phyloP scores from a whole-genome alignment of 805 yeast genomes.

The Monosporozyma unispora region DNA sequence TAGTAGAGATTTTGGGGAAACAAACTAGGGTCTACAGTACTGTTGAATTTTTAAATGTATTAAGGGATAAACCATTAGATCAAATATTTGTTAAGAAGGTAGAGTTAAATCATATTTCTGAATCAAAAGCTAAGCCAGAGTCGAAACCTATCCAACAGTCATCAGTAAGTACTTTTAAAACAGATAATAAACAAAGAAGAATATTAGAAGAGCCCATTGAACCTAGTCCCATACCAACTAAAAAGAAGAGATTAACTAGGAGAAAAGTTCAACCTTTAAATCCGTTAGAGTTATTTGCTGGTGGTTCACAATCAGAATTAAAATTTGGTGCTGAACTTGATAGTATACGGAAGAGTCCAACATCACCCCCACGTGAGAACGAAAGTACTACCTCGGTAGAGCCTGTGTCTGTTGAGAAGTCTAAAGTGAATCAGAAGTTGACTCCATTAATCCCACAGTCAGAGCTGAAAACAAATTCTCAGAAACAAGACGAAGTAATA shows the following conservation, averaged over 20 bases:
- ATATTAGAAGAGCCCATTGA: neutral
- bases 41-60: neutral
- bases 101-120: neutral
- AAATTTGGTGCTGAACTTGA: neutral
- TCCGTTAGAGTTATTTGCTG: constrained; percentile 33
- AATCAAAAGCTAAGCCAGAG: neutral
- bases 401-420: neutral
- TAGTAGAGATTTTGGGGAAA: neutral
- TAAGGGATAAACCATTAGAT: neutral
- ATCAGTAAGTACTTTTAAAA: neutral
- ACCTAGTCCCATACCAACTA: constrained; percentile 5
- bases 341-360: neutral
- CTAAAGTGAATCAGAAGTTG: neutral
- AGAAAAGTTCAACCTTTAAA: constrained; percentile 29
- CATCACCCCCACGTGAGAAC: neutral
- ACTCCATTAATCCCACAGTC: neutral
- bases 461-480: neutral
- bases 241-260: constrained; percentile 18
- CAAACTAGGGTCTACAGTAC: neutral
- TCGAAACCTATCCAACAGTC: neutral
- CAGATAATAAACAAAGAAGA: neutral
- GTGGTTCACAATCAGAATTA: constrained; percentile 21
- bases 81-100: neutral
- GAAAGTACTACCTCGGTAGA: too few relatives aligned
- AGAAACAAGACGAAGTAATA: too few relatives aligned